Base-by-base conservation (phyloP, 345 rosid genomes). In the Hibiscus trionum region DNA sequence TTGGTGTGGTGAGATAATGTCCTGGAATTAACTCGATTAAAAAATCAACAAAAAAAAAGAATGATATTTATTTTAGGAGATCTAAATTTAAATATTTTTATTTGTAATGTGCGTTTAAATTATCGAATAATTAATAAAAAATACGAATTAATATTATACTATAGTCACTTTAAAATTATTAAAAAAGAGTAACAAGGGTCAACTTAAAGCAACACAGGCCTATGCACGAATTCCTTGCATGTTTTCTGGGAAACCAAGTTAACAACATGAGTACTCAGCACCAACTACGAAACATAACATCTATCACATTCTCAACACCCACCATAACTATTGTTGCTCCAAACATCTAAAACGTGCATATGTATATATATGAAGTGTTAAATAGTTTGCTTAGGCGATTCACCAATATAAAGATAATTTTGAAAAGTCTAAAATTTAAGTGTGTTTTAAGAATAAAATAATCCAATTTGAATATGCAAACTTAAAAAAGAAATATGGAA, bases 141-240 rank as follows among this genome's bases (percentile, higher is more conserved):
- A 35, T 35, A 31, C 0, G 0, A 31, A 31, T 0, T 4, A 3
- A 31, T 31, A 35, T 35, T 35, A 35, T 35, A 35, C 0, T 35
- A 35, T 35, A 35, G 0, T 35, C 0, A 35, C 7, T 5, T 31
- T 31, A 4, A 31, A 3, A 31, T 4, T 31, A 31, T 4, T 31
- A 31, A 31, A 31, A 31, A 29, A 31, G 1, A 7, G 8, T 37
- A 37, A 5, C 42, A 37, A 6, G 4, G 7, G 21, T 15, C 15
- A 17, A 63, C 37, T n/a, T 10, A 35, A 3, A 35, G 21, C 26
- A 33, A 27, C 17, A 17, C 0, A 11, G 33, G 33, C 31, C 0
- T 4, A 64, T 64, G 35, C 69, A 66, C 56, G 70, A 46, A 46
- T 66, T 66, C 39, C 37, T 24, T 66, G 70, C 57, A 26, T 46